Evolutionary conservation across 768 basidiomycete genomes (phyloP), one percentile per base, ranked within the genome.

Genomic region (Udeniomyces megalosporus): DNA sequence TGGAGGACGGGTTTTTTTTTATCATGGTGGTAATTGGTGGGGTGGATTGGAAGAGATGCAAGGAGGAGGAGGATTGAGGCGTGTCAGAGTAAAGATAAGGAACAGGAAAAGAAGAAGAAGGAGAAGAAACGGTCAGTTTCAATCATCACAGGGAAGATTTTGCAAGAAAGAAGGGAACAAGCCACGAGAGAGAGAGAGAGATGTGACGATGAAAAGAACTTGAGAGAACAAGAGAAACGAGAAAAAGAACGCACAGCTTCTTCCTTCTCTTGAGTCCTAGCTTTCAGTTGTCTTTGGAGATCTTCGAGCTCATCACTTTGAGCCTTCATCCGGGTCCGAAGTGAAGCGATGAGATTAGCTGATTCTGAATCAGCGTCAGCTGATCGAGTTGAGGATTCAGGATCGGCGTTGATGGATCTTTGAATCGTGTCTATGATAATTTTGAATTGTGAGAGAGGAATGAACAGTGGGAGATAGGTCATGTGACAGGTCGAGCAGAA

Each of bases 321-420:
- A 44, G 80, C 81, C 44, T 81, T 81, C 66, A 97, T 84, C 58
- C 86, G 84, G 46, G 86, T 85, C 34, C 88, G 82, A 62, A 97
- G 77, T 5, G 88, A 89, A 20, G 81, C 78, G 66, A 96, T 83
- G 44, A 97, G 76, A 75, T 87, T 84, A 12, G 83, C 79, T 1
- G 84, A 80, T 71, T 95, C 90, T 0, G 83, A 80, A 69, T 79
- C 73, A 31, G 74, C 84, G 83, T 84, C 81, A 53, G 81, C 77
- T 24, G 82, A 76, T 2, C 83, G 76, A 14, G 83, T 79, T 47
- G 81, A 66, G 45, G 81, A 77, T 68, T 84, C 79, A 0, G 87
- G 87, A 63, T 85, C 85, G 11, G 79, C 77, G 14, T 80, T 78
- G 58, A 88, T 76, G 35, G 82, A 84, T 53, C 84, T 79, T 69